phyloP scores from a whole-genome alignment of 2,329 filamentous ascomycete genomes.

The Tolypocladium sp. region DNA sequence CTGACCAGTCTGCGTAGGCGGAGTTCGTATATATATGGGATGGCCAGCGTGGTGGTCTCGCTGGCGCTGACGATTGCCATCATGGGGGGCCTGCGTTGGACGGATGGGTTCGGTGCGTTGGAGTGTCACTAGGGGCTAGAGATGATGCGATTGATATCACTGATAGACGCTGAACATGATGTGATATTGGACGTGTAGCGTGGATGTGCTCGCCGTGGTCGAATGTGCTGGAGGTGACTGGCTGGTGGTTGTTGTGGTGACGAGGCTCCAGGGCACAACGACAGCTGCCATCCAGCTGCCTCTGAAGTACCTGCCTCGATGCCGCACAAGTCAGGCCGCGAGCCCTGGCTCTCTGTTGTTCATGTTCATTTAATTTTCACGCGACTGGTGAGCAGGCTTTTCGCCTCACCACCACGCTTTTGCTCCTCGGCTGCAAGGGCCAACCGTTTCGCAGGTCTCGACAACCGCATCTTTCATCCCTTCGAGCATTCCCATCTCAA shows the following conservation, averaged over 20 bases:
- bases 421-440: neutral
- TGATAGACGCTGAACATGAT: neutral
- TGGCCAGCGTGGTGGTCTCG: conserved; percentile 47
- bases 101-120: conserved; percentile 39
- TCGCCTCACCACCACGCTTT: neutral
- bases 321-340: no score
- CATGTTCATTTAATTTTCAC: no score
- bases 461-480: neutral
- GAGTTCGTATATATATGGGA: conserved; percentile 60
- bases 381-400: neutral
- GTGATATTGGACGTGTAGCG: neutral
- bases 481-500: neutral
- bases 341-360: no score
- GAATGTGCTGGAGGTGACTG: neutral
- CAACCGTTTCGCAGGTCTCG: no score
- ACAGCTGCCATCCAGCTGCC: neutral
- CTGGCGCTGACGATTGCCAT: conserved; percentile 55
- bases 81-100: conserved; percentile 72
- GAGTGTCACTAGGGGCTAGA: conserved; percentile 18
- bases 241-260: neutral
- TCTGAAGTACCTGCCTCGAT: neutral
- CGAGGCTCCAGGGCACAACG: neutral
- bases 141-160: neutral
- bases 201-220: neutral
- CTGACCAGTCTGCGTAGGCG: conserved; percentile 40